phyloP scores from a whole-genome alignment of 768 basidiomycete species.

The Strobilomyces confusus region DNA sequence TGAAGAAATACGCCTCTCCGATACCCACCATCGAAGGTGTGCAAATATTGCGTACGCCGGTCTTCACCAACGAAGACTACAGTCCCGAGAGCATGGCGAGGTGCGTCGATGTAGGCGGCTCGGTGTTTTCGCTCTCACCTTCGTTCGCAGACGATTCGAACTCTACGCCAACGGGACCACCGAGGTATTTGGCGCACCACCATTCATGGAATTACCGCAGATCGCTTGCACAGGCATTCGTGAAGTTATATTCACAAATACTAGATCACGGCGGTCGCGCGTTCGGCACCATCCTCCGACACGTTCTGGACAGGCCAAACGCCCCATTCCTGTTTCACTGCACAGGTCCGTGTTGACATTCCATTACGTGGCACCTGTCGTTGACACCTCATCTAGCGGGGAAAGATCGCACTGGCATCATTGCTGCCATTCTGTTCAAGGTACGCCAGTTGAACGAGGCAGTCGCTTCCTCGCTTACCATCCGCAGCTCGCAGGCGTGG shows the following conservation, averaged over 20 bases:
- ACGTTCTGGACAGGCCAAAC: slow-evolving; percentile 66
- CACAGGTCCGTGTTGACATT: slow-evolving; percentile 41
- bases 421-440: slow-evolving; percentile 69
- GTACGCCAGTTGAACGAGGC: slow-evolving; percentile 32
- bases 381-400: slow-evolving; percentile 45
- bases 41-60: slow-evolving; percentile 56
- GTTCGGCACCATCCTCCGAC: slow-evolving; percentile 68
- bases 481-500: slow-evolving; percentile 65
- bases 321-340: slow-evolving; percentile 73
- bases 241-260: slow-evolving; percentile 78
- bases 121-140: slow-evolving; percentile 1
- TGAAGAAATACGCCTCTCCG: slow-evolving; percentile 66
- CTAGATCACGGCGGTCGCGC: slow-evolving; percentile 66
- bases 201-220: background rate
- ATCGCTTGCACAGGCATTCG: slow-evolving; percentile 54
- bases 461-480: background rate
- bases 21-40: slow-evolving; percentile 62
- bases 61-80: slow-evolving; percentile 69
- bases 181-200: slow-evolving; percentile 44
- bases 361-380: background rate
- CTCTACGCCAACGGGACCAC: slow-evolving; percentile 78
- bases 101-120: slow-evolving; percentile 47
- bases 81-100: slow-evolving; percentile 82
- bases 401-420: slow-evolving; percentile 77
- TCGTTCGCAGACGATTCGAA: slow-evolving; percentile 37